Base-by-base conservation (phyloP, 2,329 filamentous ascomycete genomes). In the Cytospora chrysosperma region DNA sequence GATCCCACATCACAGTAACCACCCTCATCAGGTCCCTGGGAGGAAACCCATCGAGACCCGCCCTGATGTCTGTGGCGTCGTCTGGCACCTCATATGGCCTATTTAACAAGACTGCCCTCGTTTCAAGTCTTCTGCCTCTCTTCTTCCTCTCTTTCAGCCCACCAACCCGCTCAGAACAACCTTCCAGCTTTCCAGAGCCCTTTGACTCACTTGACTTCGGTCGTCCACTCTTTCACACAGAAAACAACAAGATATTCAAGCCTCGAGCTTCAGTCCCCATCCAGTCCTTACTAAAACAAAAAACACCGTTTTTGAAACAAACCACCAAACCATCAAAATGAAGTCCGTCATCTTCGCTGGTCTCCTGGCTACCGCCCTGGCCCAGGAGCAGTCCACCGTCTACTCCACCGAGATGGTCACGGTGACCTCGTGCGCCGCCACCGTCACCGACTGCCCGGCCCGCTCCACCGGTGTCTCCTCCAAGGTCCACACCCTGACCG, bases 401-500 rank as follows among this genome's bases (percentile, higher is more conserved):
- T 85, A 83, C 81, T 76, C 78, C 72, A 86, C 83, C 68, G 79
- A 85, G 73, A 79, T 82, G 73, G 78, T 84, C 69, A 87, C 85
- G 77, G 78, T 87, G 80, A 87, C 83, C 75, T 85, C 82, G 59
- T 88, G 85, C 76, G 80, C 73, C 65, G 75, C 82, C 19, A 78
- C 77, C 63, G 80, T 83, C 70, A 81, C 82, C 72, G 71, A 84
- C 81, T 85, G 83, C 76, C 76, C 76, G 53, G 76, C 74, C 65
- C 61, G 60, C 58, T 69, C 70, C 65, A 74, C 72, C 66, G 67
- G 68, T 52, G 86, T 82, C 80, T 75, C 79, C 75, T 87, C 85
- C 72, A 77, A 82, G 74, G 75, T 84, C 72, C 76, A 84, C 70
- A 88, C 85, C 76, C 78, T 88, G 81, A 88, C 83, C 85, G 56